Percentiles rank a stretch among this genome's conserved stretches.
Conservation (phyloP, 352 stramenopile genomes). For the Pythium aquatile region DNA sequence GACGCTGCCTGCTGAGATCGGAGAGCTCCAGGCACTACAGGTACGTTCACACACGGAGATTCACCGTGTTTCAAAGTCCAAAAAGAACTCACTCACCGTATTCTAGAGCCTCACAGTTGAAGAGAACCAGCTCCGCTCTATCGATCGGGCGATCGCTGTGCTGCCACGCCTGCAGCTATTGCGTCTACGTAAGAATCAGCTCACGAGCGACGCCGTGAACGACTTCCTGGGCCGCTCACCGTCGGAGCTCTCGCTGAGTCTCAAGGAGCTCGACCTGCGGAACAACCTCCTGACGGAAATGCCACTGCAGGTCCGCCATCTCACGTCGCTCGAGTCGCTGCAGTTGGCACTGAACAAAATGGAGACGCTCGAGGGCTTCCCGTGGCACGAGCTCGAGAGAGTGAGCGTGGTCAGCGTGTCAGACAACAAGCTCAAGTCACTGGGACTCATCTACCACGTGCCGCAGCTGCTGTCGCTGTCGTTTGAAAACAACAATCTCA, state of each 20-base stretch:
- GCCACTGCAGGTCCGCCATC: constrained; percentile 34
- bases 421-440: constrained; percentile 71
- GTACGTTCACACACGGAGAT: constrained; percentile 19
- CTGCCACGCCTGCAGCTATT: constrained; percentile 58
- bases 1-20: constrained; percentile 41
- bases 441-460: constrained; percentile 61
- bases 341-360: constrained; percentile 74
- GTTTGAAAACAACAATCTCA: constrained; percentile 86
- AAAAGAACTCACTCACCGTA: no score
- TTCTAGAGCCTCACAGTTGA: constrained; percentile 62
- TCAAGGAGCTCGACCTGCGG: constrained; percentile 71
- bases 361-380: constrained; percentile 61
- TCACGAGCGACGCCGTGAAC: constrained; percentile 46
- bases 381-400: constrained; percentile 46
- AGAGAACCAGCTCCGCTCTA: constrained; percentile 54
- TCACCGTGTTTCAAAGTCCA: no score
- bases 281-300: constrained; percentile 60
- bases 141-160: constrained; percentile 41
- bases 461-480: constrained; percentile 66
- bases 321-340: constrained; percentile 56
- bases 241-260: neutral
- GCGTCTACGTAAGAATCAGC: constrained; percentile 71
- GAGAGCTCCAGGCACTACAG: constrained; percentile 44
- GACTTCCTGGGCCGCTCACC: constrained; percentile 33
- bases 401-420: constrained; percentile 65